Evolutionary conservation across 176 grass and related monocot genomes (phyloP).

Genomic region (Stipa capillata): DNA sequence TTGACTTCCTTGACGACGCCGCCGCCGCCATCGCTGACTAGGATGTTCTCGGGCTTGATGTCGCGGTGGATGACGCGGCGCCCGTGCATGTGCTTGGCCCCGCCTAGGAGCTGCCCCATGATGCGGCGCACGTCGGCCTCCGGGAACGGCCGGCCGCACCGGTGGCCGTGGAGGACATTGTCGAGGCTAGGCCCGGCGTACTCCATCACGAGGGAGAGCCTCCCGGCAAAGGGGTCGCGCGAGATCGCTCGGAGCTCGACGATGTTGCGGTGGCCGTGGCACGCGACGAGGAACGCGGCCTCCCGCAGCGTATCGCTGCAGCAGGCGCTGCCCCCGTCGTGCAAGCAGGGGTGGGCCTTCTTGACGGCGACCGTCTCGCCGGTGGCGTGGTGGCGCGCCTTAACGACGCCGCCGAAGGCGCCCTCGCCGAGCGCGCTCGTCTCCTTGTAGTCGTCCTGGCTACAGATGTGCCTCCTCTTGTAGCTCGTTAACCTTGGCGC

Average conservation of each 20-base stretch:
- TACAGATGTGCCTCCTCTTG: not conserved
- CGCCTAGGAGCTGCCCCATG: slow-evolving; percentile 32
- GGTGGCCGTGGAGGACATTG: not conserved
- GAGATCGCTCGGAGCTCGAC: slow-evolving; percentile 22
- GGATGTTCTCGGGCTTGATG: slow-evolving; percentile 41
- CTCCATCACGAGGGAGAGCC: slow-evolving; percentile 35
- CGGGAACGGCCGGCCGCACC: not conserved
- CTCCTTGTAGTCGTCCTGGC: not conserved
- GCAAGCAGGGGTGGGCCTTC: not conserved
- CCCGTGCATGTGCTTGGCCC: slow-evolving; percentile 20
- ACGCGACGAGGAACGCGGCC: not conserved
- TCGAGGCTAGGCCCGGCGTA: slow-evolving; percentile 20
- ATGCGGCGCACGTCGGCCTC: slow-evolving; percentile 4
- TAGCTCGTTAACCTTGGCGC: not conserved
- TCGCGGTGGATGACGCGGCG: slow-evolving; percentile 29
- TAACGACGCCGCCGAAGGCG: not conserved
- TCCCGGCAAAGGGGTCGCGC: not conserved
- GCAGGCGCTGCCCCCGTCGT: not conserved
- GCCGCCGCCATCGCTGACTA: not conserved
- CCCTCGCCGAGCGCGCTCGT: not conserved
- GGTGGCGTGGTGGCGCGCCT: not conserved
- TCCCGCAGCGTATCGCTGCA: not conserved
- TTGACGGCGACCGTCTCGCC: slow-evolving; percentile 29
- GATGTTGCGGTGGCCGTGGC: slow-evolving; percentile 16
- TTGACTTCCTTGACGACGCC: not conserved